phyloP scores from a whole-genome alignment of 495 filamentous ascomycete species.

The Amphirosellinia nigrospora region DNA sequence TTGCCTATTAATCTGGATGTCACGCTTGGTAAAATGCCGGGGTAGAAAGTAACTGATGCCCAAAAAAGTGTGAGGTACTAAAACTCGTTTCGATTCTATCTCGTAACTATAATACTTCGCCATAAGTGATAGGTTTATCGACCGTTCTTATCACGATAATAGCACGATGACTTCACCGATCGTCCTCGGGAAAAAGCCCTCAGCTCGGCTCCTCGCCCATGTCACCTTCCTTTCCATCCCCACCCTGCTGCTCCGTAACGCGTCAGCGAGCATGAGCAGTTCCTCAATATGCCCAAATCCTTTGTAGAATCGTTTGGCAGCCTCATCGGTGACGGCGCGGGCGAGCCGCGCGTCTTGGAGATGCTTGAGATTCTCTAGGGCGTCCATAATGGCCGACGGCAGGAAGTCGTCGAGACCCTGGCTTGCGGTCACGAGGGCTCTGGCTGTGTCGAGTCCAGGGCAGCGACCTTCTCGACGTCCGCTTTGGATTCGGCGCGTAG shows the following conservation, averaged over 20 bases:
- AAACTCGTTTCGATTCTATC: background rate
- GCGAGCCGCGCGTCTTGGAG: constrained; percentile 73
- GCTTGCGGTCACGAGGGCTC: constrained; percentile 67
- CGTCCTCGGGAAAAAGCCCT: constrained; percentile 81
- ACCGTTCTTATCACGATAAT: constrained; percentile 52
- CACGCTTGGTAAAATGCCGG: background rate
- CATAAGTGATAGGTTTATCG: background rate
- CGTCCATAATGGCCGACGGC: constrained; percentile 91
- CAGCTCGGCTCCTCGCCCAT: constrained; percentile 48
- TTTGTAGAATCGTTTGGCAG: constrained; percentile 83
- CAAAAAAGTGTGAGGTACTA: background rate
- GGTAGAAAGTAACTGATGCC: background rate
- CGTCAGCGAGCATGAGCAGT: constrained; percentile 53
- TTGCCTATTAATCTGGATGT: background rate
- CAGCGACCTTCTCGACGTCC: constrained; percentile 43
- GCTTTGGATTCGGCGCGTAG: constrained; percentile 42
- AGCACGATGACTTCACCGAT: constrained; percentile 85
- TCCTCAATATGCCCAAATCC: constrained; percentile 91
- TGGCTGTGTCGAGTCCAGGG: constrained; percentile 64
- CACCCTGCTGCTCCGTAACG: constrained; percentile 45
- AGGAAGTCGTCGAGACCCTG: constrained; percentile 90
- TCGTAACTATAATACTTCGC: background rate
- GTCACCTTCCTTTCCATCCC: constrained; percentile 43
- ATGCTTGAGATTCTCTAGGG: constrained; percentile 75
- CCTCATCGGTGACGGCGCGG: constrained; percentile 78